A percentile compares a stretch with the other conserved stretches of the same genome.
phyloP scores from a whole-genome alignment of 2,329 filamentous ascomycete genomes.

The Pseudocercospora cruenta region DNA sequence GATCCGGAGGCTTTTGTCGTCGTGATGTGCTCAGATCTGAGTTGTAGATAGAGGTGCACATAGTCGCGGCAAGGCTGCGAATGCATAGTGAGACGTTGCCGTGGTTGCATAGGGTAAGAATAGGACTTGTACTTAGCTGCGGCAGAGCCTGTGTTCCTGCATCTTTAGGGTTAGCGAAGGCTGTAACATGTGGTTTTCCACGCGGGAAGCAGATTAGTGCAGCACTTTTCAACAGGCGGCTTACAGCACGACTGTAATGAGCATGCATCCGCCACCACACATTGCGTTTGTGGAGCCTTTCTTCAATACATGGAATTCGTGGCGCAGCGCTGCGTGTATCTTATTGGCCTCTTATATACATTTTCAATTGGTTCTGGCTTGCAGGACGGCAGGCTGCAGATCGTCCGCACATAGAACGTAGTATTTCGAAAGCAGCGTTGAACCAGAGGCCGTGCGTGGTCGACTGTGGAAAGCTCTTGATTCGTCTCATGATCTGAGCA shows the following conservation, averaged over 20 bases:
- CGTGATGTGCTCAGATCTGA: not conserved
- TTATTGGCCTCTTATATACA: not conserved
- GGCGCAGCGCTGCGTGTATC: not conserved
- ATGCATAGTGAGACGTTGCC: not conserved
- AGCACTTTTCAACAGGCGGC: not conserved
- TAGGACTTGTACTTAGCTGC: not conserved
- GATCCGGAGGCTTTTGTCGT: not conserved
- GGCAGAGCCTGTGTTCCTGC: not conserved
- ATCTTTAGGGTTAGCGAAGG: not conserved
- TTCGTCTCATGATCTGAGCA: not conserved
- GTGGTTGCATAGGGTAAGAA: not conserved
- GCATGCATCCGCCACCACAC: not conserved
- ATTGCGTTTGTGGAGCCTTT: not conserved
- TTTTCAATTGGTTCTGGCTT: not conserved
- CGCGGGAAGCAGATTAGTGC: not conserved
- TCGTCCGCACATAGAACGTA: not conserved
- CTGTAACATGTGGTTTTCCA: not conserved
- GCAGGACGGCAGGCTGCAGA: not conserved
- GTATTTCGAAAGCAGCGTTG: not conserved
- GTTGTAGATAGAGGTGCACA: not conserved
- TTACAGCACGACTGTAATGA: not conserved
- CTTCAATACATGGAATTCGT: not conserved
- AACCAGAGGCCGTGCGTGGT: not conserved
- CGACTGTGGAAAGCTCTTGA: not conserved
- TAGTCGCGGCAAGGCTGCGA: not conserved